Base-by-base conservation (phyloP, 1,284 basidiomycete species). In the Cystobasidiaceae sp. region DNA sequence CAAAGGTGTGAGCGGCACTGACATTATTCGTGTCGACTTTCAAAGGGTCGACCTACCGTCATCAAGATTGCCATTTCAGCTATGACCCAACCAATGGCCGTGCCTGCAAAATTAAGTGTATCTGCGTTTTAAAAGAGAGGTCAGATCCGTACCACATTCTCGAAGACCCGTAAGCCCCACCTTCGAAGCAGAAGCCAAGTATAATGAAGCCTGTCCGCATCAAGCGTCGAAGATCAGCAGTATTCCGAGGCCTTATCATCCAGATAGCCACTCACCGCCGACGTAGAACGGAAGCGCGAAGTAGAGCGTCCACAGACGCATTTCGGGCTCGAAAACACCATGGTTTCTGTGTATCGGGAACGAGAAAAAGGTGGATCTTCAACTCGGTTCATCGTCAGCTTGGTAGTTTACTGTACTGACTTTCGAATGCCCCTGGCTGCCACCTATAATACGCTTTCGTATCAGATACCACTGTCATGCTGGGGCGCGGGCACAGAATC, bases 241-340 rank as follows among this genome's bases (percentile, higher is more conserved):
- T 25, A 37, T 67, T 19, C 52, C 51, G 57, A 15, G 45, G 46
- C 39, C 55, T 48, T 2, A 39, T 64, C 39, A 48, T 66, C 33
- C 50, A 52, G 44, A 87, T 76, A 69, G 86, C 85, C 0, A 87
- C 86, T n/a, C n/a, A n/a, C n/a, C n/a, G 49, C 80, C 82, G 62
- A 88, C 77, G 70, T 84, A 87, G 23, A 87, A 71, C 2, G 82
- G 82, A 32, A 86, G 74, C 0, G 83, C 85, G 60, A 85, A 70
- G 72, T 87, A 87, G 67, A 83, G 83, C 2, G 84, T 80, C 86
- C 86, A 86, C 7, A 87, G 77, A 41, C 86, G 84, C 69, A 76
- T 81, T 73, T 88, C 86, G 3, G 87, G 84, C 70, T 85, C 82
- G 75, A 88, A 88, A 33, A 88, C 83, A 68, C 86, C 86, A 0